A percentile compares a stretch with the other conserved stretches of the same genome.
Conservation (phyloP, 208 protist genomes). For the Porcisia hertigi region DNA sequence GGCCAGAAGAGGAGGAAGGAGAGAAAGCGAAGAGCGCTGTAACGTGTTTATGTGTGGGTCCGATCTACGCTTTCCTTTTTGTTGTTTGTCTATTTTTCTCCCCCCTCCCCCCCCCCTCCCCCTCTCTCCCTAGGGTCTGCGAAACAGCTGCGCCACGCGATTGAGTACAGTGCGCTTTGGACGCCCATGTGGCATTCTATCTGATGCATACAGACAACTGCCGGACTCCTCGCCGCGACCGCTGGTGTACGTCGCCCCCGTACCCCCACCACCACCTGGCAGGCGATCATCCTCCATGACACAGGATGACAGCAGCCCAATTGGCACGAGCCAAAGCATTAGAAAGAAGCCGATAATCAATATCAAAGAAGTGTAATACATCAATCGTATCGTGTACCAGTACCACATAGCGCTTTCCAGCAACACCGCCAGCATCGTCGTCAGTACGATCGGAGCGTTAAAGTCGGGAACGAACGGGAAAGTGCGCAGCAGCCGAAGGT, state of each 20-base stretch:
- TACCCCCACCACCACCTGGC: conserved; percentile 27
- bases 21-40: background rate
- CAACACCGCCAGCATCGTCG: conserved; percentile 24
- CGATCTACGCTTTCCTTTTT: too few species aligned
- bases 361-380: conserved; percentile 27
- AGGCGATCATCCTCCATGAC: conserved; percentile 53
- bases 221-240: background rate
- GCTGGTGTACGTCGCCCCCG: background rate
- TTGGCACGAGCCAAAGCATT: conserved; percentile 63
- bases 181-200: background rate
- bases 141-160: conserved; percentile 22
- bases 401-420: conserved; percentile 61
- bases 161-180: conserved; percentile 30
- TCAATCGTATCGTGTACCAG: conserved; percentile 31
- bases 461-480: conserved; percentile 50
- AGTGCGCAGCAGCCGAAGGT: conserved; percentile 36
- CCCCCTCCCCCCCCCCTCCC: too few species aligned
- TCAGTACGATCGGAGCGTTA: conserved; percentile 33
- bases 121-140: background rate
- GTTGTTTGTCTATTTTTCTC: too few species aligned
- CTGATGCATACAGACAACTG: background rate
- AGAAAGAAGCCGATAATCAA: conserved; percentile 49
- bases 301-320: conserved; percentile 49
- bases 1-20: too few species aligned
- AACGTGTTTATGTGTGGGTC: background rate